Evolutionary conservation across 1,284 basidiomycete genomes (phyloP), one percentile per base, ranked within the genome.

Genomic region (Tilletia caries): DNA sequence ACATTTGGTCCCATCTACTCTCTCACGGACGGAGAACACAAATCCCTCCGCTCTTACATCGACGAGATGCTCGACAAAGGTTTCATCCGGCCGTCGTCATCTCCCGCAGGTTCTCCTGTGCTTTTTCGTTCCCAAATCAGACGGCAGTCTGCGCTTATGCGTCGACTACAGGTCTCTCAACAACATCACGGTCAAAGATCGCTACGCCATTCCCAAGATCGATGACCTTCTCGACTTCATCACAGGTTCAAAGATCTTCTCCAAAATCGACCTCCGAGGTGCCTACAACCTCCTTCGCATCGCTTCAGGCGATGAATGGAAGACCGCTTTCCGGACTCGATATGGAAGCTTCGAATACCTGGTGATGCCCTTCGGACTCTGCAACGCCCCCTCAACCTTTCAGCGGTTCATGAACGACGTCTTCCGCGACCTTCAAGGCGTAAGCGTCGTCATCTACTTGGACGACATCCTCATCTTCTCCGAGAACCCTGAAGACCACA

Each of bases 91-190:
- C 65, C 68, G 0, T 70, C 69, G 3, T 64, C 37, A 33, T 46
- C 34, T n/a, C 60, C 65, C 13, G 62, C 48, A 2, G 66, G 46
- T 20, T n/a, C 66, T 3, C 46, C 34, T 23, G 15, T 67, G 43
- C 44, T 70, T 13, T n/a, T 68, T 70, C 27, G 68, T 64, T 3
- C 43, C 18, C 15, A 69, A 66, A 25, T 54, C 46, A 71, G 0
- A 80, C 78, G 84, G 86, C 3, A 67, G 71, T 0, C 73, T 85
- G 0, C 73, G 84, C 0, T 80, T 86, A 0, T 85, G 85, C 66
- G 81, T 86, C 0, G 85, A 88, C 70, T 88, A 86, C 74, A 75
- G 84, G 0, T 79, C 81, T 10, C 79, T 87, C 29, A 88, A 88
- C 70, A 44, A 68, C 0, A 70, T 71, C 81, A 86, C 84, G 0